phyloP scores from a whole-genome alignment of 352 stramenopile genomes.

The Phytopythium kandeliae region DNA sequence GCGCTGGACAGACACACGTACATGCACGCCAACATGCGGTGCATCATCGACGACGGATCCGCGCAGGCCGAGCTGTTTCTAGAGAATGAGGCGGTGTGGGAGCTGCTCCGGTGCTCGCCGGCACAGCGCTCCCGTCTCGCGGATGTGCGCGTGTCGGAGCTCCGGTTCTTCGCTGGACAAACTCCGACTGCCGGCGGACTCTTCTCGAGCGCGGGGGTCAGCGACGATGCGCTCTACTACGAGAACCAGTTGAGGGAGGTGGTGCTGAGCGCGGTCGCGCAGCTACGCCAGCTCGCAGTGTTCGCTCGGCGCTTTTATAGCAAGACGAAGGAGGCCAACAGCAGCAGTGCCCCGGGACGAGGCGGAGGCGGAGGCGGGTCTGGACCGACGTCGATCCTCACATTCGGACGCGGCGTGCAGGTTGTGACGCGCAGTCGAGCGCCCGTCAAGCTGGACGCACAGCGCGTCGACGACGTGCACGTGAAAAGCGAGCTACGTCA shows the following conservation, averaged over 20 bases:
- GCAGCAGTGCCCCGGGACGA: neutral
- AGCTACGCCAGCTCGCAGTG: conserved; percentile 28
- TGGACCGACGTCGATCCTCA: conserved; percentile 40
- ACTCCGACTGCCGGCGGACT: conserved; percentile 11
- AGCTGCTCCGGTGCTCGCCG: conserved; percentile 45
- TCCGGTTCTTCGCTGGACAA: conserved; percentile 53
- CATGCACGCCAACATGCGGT: conserved; percentile 41
- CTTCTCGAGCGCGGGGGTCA: conserved; percentile 21
- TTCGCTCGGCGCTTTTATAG: conserved; percentile 66
- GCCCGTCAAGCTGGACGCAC: conserved; percentile 54
- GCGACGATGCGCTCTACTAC: conserved; percentile 45
- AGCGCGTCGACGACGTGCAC: conserved; percentile 46
- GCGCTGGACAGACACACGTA: conserved; percentile 29
- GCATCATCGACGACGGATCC: conserved; percentile 73
- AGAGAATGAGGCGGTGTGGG: conserved; percentile 66
- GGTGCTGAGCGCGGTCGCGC: conserved; percentile 22
- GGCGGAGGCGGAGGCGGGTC: neutral
- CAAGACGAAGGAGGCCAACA: conserved; percentile 5
- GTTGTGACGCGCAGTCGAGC: conserved; percentile 42
- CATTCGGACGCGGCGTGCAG: conserved; percentile 62
- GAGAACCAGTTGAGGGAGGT: conserved; percentile 55
- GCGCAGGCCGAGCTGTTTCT: conserved; percentile 70
- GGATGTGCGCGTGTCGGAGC: conserved; percentile 33
- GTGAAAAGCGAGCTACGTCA: conserved; percentile 41
- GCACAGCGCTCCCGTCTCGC: conserved; percentile 40